Evolutionary conservation across 2,329 filamentous ascomycete species (phyloP), one percentile per base, ranked within the genome.

Genomic region (Xylariaceae sp.): DNA sequence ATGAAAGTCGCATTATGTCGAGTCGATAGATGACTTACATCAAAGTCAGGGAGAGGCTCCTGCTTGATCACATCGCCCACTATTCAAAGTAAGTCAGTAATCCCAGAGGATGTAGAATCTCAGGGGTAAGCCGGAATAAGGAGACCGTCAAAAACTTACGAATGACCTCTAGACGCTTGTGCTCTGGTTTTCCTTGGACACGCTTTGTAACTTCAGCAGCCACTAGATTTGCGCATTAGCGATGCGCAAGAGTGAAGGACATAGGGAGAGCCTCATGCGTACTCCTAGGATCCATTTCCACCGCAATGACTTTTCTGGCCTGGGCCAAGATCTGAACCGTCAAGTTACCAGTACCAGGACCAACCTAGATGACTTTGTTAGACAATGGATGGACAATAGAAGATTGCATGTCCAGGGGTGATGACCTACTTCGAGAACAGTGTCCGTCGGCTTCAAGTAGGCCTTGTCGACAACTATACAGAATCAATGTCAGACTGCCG

Each of bases 61-160:
- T 89, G 89, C 78, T 97, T 97, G 74, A 97, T 95, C 51, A 93
- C 90, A 75, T 97, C 94, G 48, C 94, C 94, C 6, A 99, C 60
- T 79, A 54, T 48, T 18, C 13, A 35, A 15, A 8, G n/a, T 1
- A 7, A 30, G 34, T 62, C 4, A 62, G 50, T n/a, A 53, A 34
- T 2, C 0, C 34, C 11, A 23, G 34, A 13, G 1, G 8, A 7
- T 53, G n/a, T 6, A 9, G 3, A n/a, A 17, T 8, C 34, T 30
- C 7, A 18, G 15, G 17, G 11, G 30, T 48, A 53, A n/a, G 10
- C 2, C 13, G 13, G 15, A 30, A 23, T 2, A n/a, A 17, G 11
- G 34, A 34, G 54, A 30, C 13, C 7, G 17, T 23, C 6, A 15
- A 51, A 35, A 13, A 59, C 62, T 56, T 47, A 59, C 61, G 52